A percentile compares a stretch with the other conserved stretches of the same genome.
Evolutionary conservation across 768 basidiomycete genomes (phyloP).

Genomic region (Phylloporus sp.): DNA sequence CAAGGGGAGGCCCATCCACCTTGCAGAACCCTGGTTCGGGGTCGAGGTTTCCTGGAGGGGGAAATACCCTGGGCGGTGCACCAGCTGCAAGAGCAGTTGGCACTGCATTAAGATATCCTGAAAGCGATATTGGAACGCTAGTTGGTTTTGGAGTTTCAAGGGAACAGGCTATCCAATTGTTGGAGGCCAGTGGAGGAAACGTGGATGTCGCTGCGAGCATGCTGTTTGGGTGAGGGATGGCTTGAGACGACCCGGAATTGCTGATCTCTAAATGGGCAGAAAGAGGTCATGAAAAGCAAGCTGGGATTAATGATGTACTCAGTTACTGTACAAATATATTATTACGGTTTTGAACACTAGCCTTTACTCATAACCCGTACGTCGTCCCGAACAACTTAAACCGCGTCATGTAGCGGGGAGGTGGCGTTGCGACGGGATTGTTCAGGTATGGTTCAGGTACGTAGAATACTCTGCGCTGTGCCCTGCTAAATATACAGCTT

Average conservation of each 20-base stretch:
- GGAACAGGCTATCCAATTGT: slow-evolving; percentile 69
- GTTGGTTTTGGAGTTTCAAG: slow-evolving; percentile 75
- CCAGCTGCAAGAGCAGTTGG: slow-evolving; percentile 30
- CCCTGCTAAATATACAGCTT: too few species aligned
- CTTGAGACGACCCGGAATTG: neutral
- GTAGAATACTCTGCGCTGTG: too few species aligned
- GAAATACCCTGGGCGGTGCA: slow-evolving; percentile 53
- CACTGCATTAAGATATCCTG: slow-evolving; percentile 55
- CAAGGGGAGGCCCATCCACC: slow-evolving; percentile 14
- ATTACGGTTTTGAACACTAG: neutral
- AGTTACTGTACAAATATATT: neutral
- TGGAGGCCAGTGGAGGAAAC: slow-evolving; percentile 82
- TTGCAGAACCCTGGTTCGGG: slow-evolving; percentile 40
- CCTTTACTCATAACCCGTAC: too few species aligned
- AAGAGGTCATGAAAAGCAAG: neutral
- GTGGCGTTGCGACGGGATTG: too few species aligned
- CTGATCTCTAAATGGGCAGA: slow-evolving; percentile 2
- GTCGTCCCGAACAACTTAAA: too few species aligned
- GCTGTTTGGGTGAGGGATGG: slow-evolving; percentile 51
- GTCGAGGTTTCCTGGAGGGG: slow-evolving; percentile 63
- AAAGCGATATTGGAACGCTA: slow-evolving; percentile 58
- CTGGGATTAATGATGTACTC: neutral
- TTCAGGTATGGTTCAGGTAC: too few species aligned
- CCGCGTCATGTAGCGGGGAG: too few species aligned
- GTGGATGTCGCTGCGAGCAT: slow-evolving; percentile 85